Percentiles rank a stretch among this genome's conserved stretches.
phyloP scores from a whole-genome alignment of 2,329 filamentous ascomycete species.

The Hypomyces rosellus region DNA sequence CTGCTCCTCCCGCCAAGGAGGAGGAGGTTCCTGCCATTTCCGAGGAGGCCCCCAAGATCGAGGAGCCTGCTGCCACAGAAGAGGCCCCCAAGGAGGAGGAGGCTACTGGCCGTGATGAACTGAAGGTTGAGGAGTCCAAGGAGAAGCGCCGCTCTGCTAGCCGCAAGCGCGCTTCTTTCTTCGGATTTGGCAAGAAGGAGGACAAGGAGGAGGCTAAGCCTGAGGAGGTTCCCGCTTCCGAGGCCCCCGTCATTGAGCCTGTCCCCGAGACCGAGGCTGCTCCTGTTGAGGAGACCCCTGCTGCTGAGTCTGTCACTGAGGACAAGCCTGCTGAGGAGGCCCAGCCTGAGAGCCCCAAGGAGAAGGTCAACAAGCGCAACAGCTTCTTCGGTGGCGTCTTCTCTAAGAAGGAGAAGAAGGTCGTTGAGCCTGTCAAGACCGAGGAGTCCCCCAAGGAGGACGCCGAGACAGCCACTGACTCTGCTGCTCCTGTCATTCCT shows the following conservation, averaged over 20 bases:
- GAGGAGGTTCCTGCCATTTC: slow-evolving; percentile 23
- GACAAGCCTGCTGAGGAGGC: slow-evolving; percentile 31
- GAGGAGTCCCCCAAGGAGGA: slow-evolving; percentile 39
- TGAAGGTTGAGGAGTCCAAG: slow-evolving; percentile 52
- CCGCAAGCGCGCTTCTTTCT: slow-evolving; percentile 60
- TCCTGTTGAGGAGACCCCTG: slow-evolving; percentile 30
- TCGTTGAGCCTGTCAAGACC: slow-evolving; percentile 37
- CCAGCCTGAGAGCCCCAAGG: slow-evolving; percentile 36
- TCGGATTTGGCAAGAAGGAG: slow-evolving; percentile 54
- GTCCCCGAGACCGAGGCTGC: slow-evolving; percentile 27
- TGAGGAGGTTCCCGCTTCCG: slow-evolving; percentile 27
- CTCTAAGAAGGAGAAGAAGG: slow-evolving; percentile 55
- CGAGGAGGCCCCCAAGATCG: slow-evolving; percentile 32
- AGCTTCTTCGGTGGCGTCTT: slow-evolving; percentile 50
- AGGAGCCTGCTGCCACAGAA: slow-evolving; percentile 29
- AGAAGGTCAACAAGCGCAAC: slow-evolving; percentile 50
- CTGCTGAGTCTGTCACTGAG: slow-evolving; percentile 27
- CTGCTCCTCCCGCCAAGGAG: slow-evolving; percentile 28
- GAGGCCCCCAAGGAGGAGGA: slow-evolving; percentile 30
- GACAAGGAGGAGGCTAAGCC: slow-evolving; percentile 32
- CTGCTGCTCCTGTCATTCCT: slow-evolving; percentile 53
- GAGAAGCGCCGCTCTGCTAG: slow-evolving; percentile 51
- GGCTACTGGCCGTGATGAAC: slow-evolving; percentile 37
- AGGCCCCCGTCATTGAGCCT: slow-evolving; percentile 30
- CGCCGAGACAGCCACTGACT: slow-evolving; percentile 41